Percentiles rank a stretch among this genome's conserved stretches.
Conservation (phyloP, 345 rosid genomes). For the Rhodamnia rubescens region DNA sequence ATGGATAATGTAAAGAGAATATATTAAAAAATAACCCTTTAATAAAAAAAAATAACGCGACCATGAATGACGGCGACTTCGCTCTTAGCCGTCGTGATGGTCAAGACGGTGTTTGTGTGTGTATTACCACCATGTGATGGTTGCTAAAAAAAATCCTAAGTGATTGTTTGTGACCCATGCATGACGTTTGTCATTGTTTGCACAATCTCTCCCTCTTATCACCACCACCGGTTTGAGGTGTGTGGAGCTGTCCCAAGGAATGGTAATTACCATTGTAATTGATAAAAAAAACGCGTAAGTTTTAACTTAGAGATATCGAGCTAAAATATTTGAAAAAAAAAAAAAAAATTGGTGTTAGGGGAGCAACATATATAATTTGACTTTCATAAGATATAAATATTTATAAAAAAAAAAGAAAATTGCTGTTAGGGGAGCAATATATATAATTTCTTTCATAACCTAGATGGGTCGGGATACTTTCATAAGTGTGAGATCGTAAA, state of each 20-base stretch:
- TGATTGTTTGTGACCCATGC: neutral
- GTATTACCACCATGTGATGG: neutral
- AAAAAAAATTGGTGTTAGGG: rapidly evolving
- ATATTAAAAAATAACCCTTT: neutral
- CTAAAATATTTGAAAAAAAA: rapidly evolving
- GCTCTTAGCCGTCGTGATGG: neutral
- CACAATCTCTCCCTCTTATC: neutral
- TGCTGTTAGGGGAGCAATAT: neutral
- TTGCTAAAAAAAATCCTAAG: neutral
- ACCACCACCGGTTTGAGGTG: neutral
- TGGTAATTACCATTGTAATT: neutral
- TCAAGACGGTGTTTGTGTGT: neutral
- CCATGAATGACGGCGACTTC: neutral
- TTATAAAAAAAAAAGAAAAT: rapidly evolving
- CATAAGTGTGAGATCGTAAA: too few relatives aligned
- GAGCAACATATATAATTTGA: neutral
- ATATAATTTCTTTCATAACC: too few relatives aligned
- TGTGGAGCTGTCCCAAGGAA: neutral
- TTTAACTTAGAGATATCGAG: neutral
- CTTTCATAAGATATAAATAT: too few relatives aligned
- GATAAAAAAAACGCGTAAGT: neutral
- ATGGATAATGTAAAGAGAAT: neutral
- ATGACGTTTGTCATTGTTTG: neutral
- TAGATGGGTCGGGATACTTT: too few relatives aligned
- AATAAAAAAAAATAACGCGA: neutral